A percentile compares a stretch with the other conserved stretches of the same genome.
phyloP scores from a whole-genome alignment of 1,284 basidiomycete species.

The Sporisorium exsertum region DNA sequence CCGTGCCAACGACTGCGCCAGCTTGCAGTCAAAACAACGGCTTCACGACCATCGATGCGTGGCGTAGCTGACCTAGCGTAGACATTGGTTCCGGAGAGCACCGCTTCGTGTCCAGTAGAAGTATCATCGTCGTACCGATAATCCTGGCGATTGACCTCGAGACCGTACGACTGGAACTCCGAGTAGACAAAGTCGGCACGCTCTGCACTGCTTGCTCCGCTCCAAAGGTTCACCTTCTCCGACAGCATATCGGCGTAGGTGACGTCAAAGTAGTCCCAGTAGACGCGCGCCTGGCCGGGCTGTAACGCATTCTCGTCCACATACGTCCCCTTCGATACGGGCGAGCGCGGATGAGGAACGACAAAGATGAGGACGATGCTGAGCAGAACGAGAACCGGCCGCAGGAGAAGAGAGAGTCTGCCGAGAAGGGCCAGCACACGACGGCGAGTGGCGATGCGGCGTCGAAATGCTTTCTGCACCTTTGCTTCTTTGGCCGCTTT shows the following conservation, averaged over 20 bases:
- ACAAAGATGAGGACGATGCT: slow-evolving; percentile 48
- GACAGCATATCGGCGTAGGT: slow-evolving; percentile 55
- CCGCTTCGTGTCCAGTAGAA: background rate
- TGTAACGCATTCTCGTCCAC: slow-evolving; percentile 69
- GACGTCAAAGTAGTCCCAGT: slow-evolving; percentile 62
- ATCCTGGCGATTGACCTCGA: slow-evolving; percentile 39
- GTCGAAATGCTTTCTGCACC: slow-evolving; percentile 29
- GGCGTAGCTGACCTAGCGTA: slow-evolving; percentile 86
- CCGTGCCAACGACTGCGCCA: slow-evolving; percentile 60
- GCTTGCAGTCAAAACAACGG: slow-evolving; percentile 73
- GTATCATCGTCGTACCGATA: slow-evolving; percentile 7
- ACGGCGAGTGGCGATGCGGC: slow-evolving; percentile 40
- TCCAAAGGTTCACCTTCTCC: slow-evolving; percentile 31
- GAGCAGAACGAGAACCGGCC: slow-evolving; percentile 26
- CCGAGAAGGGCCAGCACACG: slow-evolving; percentile 24
- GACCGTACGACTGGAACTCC: slow-evolving; percentile 55
- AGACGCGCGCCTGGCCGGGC: slow-evolving; percentile 55
- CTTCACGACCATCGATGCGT: slow-evolving; percentile 87
- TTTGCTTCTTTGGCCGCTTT: slow-evolving; percentile 28
- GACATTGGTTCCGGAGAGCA: slow-evolving; percentile 77
- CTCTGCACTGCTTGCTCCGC: slow-evolving; percentile 14
- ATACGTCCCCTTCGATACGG: slow-evolving; percentile 60
- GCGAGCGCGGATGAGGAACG: slow-evolving; percentile 54
- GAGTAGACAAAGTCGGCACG: slow-evolving; percentile 48
- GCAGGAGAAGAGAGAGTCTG: slow-evolving; percentile 15